phyloP scores from a whole-genome alignment of 2,329 filamentous ascomycete species.

The Hymenoscyphus occultus region DNA sequence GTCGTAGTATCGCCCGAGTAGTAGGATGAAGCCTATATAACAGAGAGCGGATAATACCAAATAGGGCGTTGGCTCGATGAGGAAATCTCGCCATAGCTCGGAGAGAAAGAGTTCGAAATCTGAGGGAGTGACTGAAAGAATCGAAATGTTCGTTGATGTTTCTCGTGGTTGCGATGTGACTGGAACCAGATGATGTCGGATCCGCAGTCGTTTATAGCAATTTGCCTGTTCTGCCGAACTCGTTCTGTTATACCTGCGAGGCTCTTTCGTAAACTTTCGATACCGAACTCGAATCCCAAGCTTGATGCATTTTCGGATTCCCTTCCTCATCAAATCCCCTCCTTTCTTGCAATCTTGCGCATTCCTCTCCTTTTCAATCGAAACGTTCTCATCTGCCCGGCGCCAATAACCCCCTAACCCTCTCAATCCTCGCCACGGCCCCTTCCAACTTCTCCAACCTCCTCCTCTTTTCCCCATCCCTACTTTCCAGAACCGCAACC shows the following conservation, averaged over 20 bases:
- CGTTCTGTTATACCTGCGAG: not conserved
- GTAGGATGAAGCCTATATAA: constrained; percentile 27
- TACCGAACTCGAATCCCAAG: constrained; percentile 17
- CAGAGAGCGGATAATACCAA: constrained; percentile 25
- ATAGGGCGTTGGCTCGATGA: constrained; percentile 32
- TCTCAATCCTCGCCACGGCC: constrained; percentile 68
- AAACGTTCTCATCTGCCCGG: constrained; percentile 27
- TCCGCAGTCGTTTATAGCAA: constrained; percentile 1
- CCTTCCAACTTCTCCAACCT: constrained; percentile 69
- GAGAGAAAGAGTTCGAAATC: constrained; percentile 27
- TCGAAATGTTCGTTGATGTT: constrained; percentile 12
- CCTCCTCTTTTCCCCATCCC: constrained; percentile 67
- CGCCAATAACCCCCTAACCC: constrained; percentile 59
- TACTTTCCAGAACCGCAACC: constrained; percentile 63
- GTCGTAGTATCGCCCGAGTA: constrained; percentile 25
- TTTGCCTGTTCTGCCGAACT: not conserved
- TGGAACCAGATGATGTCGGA: constrained; percentile 2
- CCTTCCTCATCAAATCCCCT: constrained; percentile 16
- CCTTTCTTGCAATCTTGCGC: constrained; percentile 9
- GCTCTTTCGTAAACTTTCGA: constrained; percentile 10
- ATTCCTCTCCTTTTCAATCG: constrained; percentile 8
- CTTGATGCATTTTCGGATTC: constrained; percentile 25
- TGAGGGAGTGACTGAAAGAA: constrained; percentile 15
- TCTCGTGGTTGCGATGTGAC: constrained; percentile 6
- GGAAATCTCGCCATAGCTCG: constrained; percentile 30